A percentile compares a stretch with the other conserved stretches of the same genome.
These are phyloP conservation scores for Allium cepa DNA, from an alignment of 106 monocot genomes.

Conservation along the genomic window DNA sequence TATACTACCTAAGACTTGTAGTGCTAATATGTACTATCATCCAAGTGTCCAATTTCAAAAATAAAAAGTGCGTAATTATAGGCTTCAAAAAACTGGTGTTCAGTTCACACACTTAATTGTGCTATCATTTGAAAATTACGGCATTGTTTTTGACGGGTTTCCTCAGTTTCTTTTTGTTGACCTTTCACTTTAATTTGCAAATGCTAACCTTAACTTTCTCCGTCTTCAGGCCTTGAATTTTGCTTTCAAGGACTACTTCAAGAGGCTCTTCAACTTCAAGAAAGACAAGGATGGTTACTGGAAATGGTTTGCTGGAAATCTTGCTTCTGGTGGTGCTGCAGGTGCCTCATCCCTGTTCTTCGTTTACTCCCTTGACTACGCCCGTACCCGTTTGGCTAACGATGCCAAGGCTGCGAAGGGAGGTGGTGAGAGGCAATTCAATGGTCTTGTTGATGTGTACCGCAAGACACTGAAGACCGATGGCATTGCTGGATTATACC, in stretches of 20 bases:
- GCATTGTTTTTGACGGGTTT: too few species aligned
- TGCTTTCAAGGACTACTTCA: slow-evolving; percentile 65
- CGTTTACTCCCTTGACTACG: slow-evolving; percentile 55
- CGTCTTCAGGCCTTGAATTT: slow-evolving; percentile 40
- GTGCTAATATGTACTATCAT: too few species aligned
- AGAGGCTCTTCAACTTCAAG: slow-evolving; percentile 51
- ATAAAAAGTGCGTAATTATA: too few species aligned
- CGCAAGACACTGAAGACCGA: slow-evolving; percentile 33
- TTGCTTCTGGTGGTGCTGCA: slow-evolving; percentile 51
- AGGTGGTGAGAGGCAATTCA: slow-evolving; percentile 48
- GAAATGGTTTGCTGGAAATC: slow-evolving; percentile 55
- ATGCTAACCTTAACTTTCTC: too few species aligned
- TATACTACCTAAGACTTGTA: too few species aligned
- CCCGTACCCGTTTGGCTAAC: slow-evolving; percentile 44
- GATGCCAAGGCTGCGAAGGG: slow-evolving; percentile 45
- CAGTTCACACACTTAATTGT: too few species aligned
- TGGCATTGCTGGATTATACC: slow-evolving; percentile 45
- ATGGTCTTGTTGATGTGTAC: slow-evolving; percentile 53
- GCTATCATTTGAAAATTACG: too few species aligned
- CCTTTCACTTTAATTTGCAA: too few species aligned
- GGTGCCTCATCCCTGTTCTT: slow-evolving; percentile 48
- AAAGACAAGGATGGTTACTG: slow-evolving; percentile 53
- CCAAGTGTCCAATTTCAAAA: too few species aligned
- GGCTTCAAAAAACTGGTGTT: too few species aligned
- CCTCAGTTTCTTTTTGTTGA: too few species aligned